Evolutionary conservation across 306 rosid genomes (phyloP).

Genomic region (Gillenia trifoliata): DNA sequence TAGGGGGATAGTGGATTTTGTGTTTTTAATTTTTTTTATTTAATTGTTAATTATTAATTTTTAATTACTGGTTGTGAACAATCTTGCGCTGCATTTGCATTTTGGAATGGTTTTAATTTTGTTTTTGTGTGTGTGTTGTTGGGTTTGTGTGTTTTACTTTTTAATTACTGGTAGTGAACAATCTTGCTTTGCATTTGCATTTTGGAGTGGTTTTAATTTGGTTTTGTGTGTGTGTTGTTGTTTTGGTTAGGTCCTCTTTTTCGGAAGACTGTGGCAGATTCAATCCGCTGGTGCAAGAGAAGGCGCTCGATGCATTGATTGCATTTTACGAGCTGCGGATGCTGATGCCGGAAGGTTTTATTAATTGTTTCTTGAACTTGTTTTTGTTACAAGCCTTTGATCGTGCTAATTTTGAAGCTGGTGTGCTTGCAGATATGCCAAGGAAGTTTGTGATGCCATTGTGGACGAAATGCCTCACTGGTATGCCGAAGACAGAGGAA

Average conservation of each 20-base stretch:
- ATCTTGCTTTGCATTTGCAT: slow-evolving; percentile 28
- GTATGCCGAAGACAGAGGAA: slow-evolving; percentile 97
- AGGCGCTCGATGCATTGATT: slow-evolving; percentile 92
- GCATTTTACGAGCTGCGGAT: slow-evolving; percentile 90
- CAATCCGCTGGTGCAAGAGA: slow-evolving; percentile 99
- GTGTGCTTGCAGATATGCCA: slow-evolving; percentile 50
- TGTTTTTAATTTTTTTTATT: not conserved
- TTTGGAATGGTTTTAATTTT: too few relatives aligned
- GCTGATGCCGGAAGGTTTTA: slow-evolving; percentile 79
- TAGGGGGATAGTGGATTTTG: not conserved
- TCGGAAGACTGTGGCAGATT: slow-evolving; percentile 81
- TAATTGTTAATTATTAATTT: too few relatives aligned
- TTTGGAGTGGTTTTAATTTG: not conserved
- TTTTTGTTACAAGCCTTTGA: not conserved
- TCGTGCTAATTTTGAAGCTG: slow-evolving; percentile 18
- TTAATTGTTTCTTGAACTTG: not conserved
- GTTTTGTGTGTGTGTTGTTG: not conserved
- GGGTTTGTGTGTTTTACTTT: too few relatives aligned
- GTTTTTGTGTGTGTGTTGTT: too few relatives aligned
- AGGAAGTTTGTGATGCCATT: slow-evolving; percentile 87
- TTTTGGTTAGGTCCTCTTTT: slow-evolving; percentile 59
- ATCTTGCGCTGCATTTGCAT: too few relatives aligned
- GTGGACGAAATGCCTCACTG: slow-evolving; percentile 94
- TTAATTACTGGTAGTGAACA: slow-evolving; percentile 16
- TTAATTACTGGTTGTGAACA: too few relatives aligned